These are phyloP conservation scores for Fraxinus excelsior DNA, from an alignment of 257 asterid genomes.

Conservation along the genomic window DNA sequence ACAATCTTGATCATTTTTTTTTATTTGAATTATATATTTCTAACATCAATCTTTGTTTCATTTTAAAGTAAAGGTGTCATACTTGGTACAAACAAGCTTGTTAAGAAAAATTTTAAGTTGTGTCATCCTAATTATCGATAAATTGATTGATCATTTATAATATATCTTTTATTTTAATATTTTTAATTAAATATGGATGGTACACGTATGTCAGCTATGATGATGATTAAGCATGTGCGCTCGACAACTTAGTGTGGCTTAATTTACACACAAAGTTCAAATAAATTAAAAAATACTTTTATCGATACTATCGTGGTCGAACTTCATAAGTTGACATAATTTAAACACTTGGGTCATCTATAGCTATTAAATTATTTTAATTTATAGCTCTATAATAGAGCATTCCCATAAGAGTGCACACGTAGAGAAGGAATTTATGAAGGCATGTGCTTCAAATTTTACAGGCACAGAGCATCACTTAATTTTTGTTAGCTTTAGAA, in stretches of 20 bases:
- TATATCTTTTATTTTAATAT: too few relatives aligned
- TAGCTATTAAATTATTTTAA: background rate
- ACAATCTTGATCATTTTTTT: too few relatives aligned
- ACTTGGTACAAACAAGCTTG: too few relatives aligned
- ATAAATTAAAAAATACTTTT: too few relatives aligned
- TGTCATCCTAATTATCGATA: background rate
- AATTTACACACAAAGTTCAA: too few relatives aligned
- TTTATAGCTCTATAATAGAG: background rate
- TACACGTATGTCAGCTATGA: background rate
- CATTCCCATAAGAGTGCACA: background rate
- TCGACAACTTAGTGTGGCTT: background rate
- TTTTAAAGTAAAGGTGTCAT: too few relatives aligned
- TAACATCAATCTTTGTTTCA: too few relatives aligned
- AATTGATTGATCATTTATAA: background rate
- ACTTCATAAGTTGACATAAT: background rate
- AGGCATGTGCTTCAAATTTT: background rate
- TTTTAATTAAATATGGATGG: too few relatives aligned
- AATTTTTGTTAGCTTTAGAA: background rate
- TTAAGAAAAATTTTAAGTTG: too few relatives aligned
- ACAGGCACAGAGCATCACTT: background rate
- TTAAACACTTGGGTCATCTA: background rate
- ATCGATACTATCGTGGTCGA: background rate
- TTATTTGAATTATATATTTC: too few relatives aligned
- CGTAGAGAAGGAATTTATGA: background rate
- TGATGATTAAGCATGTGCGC: background rate